Evolutionary conservation across 441 rosid genomes (phyloP), one percentile per base, ranked within the genome.

Genomic region (Geranium incanum): DNA sequence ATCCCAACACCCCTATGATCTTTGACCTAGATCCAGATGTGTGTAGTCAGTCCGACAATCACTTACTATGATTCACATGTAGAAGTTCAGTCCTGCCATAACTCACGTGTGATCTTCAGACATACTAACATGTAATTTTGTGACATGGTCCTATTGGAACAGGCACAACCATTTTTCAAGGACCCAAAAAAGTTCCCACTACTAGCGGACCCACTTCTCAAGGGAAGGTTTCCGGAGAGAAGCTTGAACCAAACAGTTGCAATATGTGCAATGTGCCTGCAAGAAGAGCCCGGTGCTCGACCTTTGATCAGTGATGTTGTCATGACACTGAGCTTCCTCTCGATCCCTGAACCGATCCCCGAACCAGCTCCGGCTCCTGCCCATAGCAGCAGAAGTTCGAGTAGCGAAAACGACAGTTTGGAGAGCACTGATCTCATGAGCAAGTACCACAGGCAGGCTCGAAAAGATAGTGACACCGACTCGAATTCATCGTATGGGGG

Each of bases 261-360:
- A 5, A 83, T 92, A 70, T 91, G 97, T 67, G 94, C 97, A 37
- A 95, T 95, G 97, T 95, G 99, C 36, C 77, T 90, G 19, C 99
- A 95, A 77, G 99, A 92, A 41, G 97, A 90, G 82, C 74, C 92
- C 9, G 70, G 74, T 0, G 89, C 96, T 16, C 96, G 98, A 67
- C 99, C 99, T 3, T 78, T 92, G 41, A 95, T 95, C 80, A 84
- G 96, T 12, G 99, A 95, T 72, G 89, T 90, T 1, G 90, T 87
- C 71, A 83, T 86, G 4, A 86, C 96, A 4, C 79, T 95, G 50
- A 84, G 89, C 78, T 95, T 89, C 76, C 95, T 95, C 39, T 82
- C 94, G 21, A 70, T 57, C 6, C 76, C 73, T 0, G 68, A 73
- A 8, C 80, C 83, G 1, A 19, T 18, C 33, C 76, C 82, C 15